A percentile compares a stretch with the other conserved stretches of the same genome.
Evolutionary conservation across 2,329 filamentous ascomycete species (phyloP).

Genomic region (Furcasterigmium sp.): DNA sequence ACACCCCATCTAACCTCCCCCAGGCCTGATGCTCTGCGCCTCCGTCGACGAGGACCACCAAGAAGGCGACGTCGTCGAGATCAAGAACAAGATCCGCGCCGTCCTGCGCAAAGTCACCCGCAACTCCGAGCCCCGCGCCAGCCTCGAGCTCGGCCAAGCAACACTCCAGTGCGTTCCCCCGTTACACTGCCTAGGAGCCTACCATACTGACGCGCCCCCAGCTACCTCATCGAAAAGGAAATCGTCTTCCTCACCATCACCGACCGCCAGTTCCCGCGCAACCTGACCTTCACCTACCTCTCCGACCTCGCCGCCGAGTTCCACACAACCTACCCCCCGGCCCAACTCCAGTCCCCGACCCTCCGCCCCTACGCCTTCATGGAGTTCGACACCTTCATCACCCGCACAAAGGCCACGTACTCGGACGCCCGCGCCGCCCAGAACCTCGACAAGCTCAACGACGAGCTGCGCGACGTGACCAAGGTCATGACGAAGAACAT

Average conservation of each 20-base stretch:
- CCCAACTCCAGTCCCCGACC: constrained; percentile 67
- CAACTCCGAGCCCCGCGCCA: constrained; percentile 85
- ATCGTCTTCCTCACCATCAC: constrained; percentile 92
- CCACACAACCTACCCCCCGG: constrained; percentile 70
- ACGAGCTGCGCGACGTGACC: constrained; percentile 95
- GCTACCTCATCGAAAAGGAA: constrained; percentile 78
- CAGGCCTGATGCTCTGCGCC: constrained; percentile 90
- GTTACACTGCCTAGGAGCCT: too few species aligned
- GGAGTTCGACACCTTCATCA: constrained; percentile 97
- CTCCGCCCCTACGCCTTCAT: constrained; percentile 94
- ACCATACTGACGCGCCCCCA: constrained; percentile 29
- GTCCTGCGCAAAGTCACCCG: constrained; percentile 83
- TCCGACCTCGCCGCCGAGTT: constrained; percentile 90
- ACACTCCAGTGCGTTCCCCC: constrained; percentile 77
- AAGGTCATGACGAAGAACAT: constrained; percentile 99
- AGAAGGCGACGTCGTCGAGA: constrained; percentile 73
- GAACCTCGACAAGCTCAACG: constrained; percentile 92
- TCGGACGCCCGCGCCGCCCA: constrained; percentile 85
- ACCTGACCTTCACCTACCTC: constrained; percentile 97
- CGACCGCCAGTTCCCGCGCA: constrained; percentile 90
- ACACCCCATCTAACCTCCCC: constrained; percentile 12
- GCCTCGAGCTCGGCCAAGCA: constrained; percentile 79
- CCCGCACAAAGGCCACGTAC: constrained; percentile 88
- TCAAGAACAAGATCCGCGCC: constrained; percentile 87
- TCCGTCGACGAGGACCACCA: constrained; percentile 88